phyloP scores from a whole-genome alignment of 2,329 filamentous ascomycete genomes.

The Microcyclospora pomicola region DNA sequence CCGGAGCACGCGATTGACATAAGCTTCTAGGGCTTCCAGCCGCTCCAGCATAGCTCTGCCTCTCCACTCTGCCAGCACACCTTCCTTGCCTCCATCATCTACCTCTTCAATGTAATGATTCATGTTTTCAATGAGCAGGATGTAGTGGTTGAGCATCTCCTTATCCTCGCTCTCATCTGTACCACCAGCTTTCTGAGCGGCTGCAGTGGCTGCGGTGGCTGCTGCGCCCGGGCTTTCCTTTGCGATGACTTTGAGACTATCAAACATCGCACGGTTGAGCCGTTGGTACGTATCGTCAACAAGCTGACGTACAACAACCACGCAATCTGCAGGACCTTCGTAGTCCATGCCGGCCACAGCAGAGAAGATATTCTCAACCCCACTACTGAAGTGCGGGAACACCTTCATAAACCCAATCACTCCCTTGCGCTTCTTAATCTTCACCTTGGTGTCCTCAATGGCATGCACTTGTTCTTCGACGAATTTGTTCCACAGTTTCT shows the following conservation, averaged over 20 bases:
- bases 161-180: slow-evolving; percentile 70
- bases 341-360: slow-evolving; percentile 27
- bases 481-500: slow-evolving; percentile 69
- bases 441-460: slow-evolving; percentile 96
- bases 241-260: slow-evolving; percentile 89
- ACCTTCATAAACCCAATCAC: slow-evolving; percentile 91
- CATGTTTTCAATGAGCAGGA: slow-evolving; percentile 96
- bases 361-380: slow-evolving; percentile 71
- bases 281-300: slow-evolving; percentile 80
- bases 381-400: slow-evolving; percentile 73
- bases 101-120: slow-evolving; percentile 93
- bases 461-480: slow-evolving; percentile 89
- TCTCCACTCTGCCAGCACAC: slow-evolving; percentile 71
- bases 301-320: slow-evolving; percentile 53
- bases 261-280: slow-evolving; percentile 91
- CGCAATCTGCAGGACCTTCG: slow-evolving; percentile 36
- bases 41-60: slow-evolving; percentile 65
- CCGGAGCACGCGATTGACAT: slow-evolving; percentile 76
- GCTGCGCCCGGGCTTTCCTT: slow-evolving; percentile 42
- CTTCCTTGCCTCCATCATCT: slow-evolving; percentile 48
- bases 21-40: slow-evolving; percentile 73
- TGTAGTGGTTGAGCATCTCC: slow-evolving; percentile 92
- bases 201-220: slow-evolving; percentile 19
- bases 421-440: slow-evolving; percentile 95
- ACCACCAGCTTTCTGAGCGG: slow-evolving; percentile 22